These are phyloP conservation scores for Fraxinus xanthoxyloides DNA, from an alignment of 305 asterid genomes.

Conservation along the genomic window DNA sequence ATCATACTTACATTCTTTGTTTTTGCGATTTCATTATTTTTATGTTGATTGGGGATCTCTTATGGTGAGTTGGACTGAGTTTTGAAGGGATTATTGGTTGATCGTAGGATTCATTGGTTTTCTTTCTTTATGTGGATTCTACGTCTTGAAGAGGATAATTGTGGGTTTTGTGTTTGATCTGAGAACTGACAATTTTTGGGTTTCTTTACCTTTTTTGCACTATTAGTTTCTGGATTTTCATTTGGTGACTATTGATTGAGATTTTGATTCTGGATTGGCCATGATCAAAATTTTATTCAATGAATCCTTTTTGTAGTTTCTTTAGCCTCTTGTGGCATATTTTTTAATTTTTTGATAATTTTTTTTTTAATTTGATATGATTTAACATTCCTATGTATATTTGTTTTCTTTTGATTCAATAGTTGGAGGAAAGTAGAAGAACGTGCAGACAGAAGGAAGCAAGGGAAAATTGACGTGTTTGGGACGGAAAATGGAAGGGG, in stretches of 20 bases:
- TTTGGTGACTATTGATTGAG: not conserved
- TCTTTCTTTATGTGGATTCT: not conserved
- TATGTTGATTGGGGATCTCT: not conserved
- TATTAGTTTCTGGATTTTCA: too few relatives aligned
- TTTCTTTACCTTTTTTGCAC: not conserved
- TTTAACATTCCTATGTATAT: not conserved
- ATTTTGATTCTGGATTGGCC: not conserved
- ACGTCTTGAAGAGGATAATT: not conserved
- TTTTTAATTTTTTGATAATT: not conserved
- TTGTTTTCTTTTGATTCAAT: not conserved
- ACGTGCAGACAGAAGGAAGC: slow-evolving; percentile 29
- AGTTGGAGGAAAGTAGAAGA: slow-evolving; percentile 46
- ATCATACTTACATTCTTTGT: not conserved
- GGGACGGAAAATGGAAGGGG: too few relatives aligned
- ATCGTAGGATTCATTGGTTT: not conserved
- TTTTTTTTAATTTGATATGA: not conserved
- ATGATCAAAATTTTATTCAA: not conserved
- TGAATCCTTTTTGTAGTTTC: not conserved
- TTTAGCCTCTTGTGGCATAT: not conserved
- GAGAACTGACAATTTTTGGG: not conserved
- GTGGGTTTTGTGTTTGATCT: not conserved
- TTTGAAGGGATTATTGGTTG: not conserved
- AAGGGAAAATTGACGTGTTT: not conserved
- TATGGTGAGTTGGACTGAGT: not conserved
- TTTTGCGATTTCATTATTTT: not conserved